Percentiles rank a stretch among this genome's conserved stretches.
Conservation (phyloP, 352 stramenopile genomes). For the Aphanomyces cochlioides region DNA sequence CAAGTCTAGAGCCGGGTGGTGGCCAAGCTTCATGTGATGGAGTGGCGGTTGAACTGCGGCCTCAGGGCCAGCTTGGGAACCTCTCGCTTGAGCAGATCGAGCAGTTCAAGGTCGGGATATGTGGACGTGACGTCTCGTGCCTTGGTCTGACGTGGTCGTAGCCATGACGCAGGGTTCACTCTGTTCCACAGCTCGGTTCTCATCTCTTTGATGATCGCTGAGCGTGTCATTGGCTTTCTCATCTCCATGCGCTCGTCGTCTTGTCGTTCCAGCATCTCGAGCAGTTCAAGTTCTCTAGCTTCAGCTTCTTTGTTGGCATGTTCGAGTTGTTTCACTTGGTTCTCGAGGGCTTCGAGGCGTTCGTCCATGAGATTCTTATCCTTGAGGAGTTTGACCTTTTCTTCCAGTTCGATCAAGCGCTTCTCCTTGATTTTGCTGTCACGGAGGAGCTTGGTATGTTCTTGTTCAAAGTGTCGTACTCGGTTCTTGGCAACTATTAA, state of each 20-base stretch:
- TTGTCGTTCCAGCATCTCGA: background rate
- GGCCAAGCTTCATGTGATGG: background rate
- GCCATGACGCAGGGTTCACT: constrained; percentile 14
- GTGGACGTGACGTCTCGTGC: constrained; percentile 10
- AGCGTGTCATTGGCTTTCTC: background rate
- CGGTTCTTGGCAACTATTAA: background rate
- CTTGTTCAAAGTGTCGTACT: constrained; percentile 8
- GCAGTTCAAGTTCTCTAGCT: background rate
- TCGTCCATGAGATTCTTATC: background rate
- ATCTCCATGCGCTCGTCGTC: background rate
- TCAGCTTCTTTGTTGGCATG: background rate
- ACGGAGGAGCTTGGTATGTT: background rate
- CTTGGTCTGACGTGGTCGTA: background rate
- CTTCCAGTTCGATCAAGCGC: background rate
- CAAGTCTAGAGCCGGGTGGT: too few species aligned
- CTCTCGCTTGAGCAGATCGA: constrained; percentile 18
- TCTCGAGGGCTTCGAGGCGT: background rate
- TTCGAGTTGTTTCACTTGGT: constrained; percentile 5
- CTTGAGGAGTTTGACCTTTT: background rate
- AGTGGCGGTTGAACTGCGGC: constrained; percentile 19
- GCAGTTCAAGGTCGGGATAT: constrained; percentile 8
- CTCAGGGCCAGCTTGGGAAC: background rate
- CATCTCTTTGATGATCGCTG: background rate
- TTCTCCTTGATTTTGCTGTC: background rate
- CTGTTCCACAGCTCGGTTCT: constrained; percentile 7